Evolutionary conservation across 306 rosid species (phyloP).

Genomic region (Echinosophora koreensis): DNA sequence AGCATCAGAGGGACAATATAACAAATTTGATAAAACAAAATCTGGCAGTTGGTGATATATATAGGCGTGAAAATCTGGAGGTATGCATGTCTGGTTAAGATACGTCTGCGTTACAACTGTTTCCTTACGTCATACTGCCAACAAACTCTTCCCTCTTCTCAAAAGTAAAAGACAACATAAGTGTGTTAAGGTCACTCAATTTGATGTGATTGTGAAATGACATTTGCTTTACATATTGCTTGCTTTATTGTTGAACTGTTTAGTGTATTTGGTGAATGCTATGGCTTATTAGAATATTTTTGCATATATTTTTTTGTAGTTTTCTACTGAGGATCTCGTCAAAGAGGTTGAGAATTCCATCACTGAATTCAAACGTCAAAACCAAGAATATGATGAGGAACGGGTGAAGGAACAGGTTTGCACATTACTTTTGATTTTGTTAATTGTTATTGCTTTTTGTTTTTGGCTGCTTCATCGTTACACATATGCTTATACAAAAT

Average conservation of each 20-base stretch:
- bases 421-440: conserved; percentile 40
- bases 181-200: conserved; percentile 20
- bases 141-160: conserved; percentile 23
- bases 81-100: conserved; percentile 48
- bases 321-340: conserved; percentile 79
- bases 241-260: conserved; percentile 27
- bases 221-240: conserved; percentile 31
- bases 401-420: conserved; percentile 87
- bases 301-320: conserved; percentile 53
- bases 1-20: conserved; percentile 82
- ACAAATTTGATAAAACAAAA: conserved; percentile 81
- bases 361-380: conserved; percentile 80
- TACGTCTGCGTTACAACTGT: not conserved
- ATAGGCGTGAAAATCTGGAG: conserved; percentile 88
- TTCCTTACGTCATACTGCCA: conserved; percentile 13
- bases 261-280: not conserved
- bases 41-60: conserved; percentile 97
- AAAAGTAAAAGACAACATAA: not conserved
- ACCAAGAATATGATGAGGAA: conserved; percentile 88
- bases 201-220: conserved; percentile 31
- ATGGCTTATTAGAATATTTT: conserved; percentile 31
- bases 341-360: conserved; percentile 95
- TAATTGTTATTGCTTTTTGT: conserved; percentile 13
- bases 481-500: conserved; percentile 26
- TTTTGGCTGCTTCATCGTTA: conserved; percentile 17